A percentile compares a stretch with the other conserved stretches of the same genome.
phyloP scores from a whole-genome alignment of 192 early-diverging fungal genomes.

The Umbelopsis ramanniana region DNA sequence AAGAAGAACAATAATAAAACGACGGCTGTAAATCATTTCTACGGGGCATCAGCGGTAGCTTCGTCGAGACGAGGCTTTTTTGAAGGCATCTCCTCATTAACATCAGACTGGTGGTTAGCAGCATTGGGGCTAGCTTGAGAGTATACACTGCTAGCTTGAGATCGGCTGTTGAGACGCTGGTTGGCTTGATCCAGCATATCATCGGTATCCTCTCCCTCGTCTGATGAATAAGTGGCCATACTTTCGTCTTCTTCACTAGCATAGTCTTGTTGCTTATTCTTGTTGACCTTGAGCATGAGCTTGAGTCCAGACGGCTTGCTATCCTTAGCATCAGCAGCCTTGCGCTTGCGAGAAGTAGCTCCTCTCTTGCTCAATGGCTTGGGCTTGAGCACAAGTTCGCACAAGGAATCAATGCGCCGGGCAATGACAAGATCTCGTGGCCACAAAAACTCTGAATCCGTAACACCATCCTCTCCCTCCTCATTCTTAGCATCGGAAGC shows the following conservation, averaged over 20 bases:
- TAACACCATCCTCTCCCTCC: constrained; percentile 19
- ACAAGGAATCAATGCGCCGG: constrained; percentile 56
- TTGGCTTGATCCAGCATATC: constrained; percentile 33
- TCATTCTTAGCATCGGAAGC: neutral
- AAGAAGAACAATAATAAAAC: neutral
- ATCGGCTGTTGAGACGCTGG: constrained; percentile 23
- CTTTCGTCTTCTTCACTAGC: constrained; percentile 10
- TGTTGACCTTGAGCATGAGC: constrained; percentile 24
- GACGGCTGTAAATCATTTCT: constrained; percentile 1
- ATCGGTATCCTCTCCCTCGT: constrained; percentile 39
- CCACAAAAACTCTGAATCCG: constrained; percentile 52
- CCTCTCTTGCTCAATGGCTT: constrained; percentile 51
- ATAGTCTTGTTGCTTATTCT: constrained; percentile 25
- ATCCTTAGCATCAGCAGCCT: constrained; percentile 12
- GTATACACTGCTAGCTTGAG: neutral
- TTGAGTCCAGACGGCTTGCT: constrained; percentile 19
- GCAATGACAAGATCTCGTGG: constrained; percentile 58
- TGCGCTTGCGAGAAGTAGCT: constrained; percentile 27
- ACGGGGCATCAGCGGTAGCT: constrained; percentile 10
- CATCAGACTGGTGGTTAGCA: neutral
- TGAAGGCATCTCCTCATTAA: neutral
- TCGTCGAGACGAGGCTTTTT: constrained; percentile 19
- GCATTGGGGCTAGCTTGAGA: neutral
- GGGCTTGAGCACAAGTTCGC: constrained; percentile 55
- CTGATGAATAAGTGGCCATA: constrained; percentile 11